These are phyloP conservation scores for Eutypella sp. DNA, from an alignment of 2,329 filamentous ascomycete species.

Conservation along the genomic window DNA sequence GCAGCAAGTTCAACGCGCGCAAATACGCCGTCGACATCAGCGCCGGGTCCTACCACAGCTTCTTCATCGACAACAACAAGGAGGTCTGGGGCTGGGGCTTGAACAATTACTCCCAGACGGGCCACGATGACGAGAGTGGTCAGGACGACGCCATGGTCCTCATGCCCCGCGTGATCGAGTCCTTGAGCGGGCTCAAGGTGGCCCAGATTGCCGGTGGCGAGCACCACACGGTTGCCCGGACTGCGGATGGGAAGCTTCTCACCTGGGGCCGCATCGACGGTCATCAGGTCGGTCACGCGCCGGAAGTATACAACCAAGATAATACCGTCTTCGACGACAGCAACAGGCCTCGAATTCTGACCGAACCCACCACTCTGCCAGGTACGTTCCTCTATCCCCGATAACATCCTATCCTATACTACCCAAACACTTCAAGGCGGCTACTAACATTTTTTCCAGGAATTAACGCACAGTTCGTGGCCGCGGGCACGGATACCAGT, in stretches of 20 bases:
- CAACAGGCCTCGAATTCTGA: slow-evolving; percentile 60
- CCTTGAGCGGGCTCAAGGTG: slow-evolving; percentile 49
- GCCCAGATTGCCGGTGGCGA: slow-evolving; percentile 47
- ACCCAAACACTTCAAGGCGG: background rate
- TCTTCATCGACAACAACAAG: slow-evolving; percentile 67
- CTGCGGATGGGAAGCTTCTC: slow-evolving; percentile 50
- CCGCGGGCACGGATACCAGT: slow-evolving; percentile 68
- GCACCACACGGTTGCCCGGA: slow-evolving; percentile 69
- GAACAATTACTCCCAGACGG: slow-evolving; percentile 83
- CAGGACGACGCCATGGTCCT: slow-evolving; percentile 36
- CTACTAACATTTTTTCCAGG: slow-evolving; percentile 2
- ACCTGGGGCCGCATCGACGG: slow-evolving; percentile 56
- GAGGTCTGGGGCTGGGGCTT: slow-evolving; percentile 78
- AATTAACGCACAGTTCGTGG: slow-evolving; percentile 32
- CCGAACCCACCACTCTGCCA: slow-evolving; percentile 27
- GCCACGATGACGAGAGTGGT: slow-evolving; percentile 33
- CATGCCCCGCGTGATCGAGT: slow-evolving; percentile 49
- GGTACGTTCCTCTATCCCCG: slow-evolving; percentile 11
- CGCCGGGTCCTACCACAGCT: slow-evolving; percentile 76
- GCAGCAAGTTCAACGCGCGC: background rate
- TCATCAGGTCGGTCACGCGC: slow-evolving; percentile 50
- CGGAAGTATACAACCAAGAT: slow-evolving; percentile 44
- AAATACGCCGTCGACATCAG: slow-evolving; percentile 45
- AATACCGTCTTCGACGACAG: slow-evolving; percentile 59
- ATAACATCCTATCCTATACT: background rate